These are phyloP conservation scores for Lophiostoma macrostomum DNA, from an alignment of 495 filamentous ascomycete genomes.

Conservation along the genomic window DNA sequence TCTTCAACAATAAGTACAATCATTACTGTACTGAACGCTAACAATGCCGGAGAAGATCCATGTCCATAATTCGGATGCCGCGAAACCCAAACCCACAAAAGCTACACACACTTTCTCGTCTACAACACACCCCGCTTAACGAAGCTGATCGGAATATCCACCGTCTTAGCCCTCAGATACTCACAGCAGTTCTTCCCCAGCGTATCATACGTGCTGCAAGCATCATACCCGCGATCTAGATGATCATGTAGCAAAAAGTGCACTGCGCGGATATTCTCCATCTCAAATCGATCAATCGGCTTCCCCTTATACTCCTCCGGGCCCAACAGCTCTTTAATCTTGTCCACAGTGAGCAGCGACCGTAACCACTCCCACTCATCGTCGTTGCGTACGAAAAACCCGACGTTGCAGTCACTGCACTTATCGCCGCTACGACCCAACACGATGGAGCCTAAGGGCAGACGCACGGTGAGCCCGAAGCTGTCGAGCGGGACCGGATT, in stretches of 20 bases:
- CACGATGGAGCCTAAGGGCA: constrained; percentile 38
- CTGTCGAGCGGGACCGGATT: constrained; percentile 26
- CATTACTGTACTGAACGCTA: too few species aligned
- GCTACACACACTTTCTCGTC: neutral
- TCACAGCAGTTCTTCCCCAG: constrained; percentile 34
- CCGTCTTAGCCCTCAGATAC: constrained; percentile 31
- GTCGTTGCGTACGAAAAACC: constrained; percentile 34
- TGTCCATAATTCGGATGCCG: too few species aligned
- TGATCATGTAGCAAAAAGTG: constrained; percentile 34
- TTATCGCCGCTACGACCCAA: constrained; percentile 38
- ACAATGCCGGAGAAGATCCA: too few species aligned
- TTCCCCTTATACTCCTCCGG: constrained; percentile 23
- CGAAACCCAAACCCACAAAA: neutral
- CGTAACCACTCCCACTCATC: constrained; percentile 33
- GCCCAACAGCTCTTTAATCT: constrained; percentile 29
- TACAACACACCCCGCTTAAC: constrained; percentile 25
- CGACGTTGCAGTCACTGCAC: constrained; percentile 36
- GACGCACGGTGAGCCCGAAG: constrained; percentile 30
- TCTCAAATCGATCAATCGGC: constrained; percentile 30
- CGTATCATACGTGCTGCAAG: constrained; percentile 28
- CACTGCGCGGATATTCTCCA: constrained; percentile 30
- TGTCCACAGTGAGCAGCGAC: constrained; percentile 17
- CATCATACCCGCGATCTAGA: constrained; percentile 32
- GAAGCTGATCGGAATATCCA: constrained; percentile 29
- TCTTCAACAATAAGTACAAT: too few species aligned